Conservation (phyloP, 352 stramenopile genomes). For the Phytopythium mirpurense region DNA sequence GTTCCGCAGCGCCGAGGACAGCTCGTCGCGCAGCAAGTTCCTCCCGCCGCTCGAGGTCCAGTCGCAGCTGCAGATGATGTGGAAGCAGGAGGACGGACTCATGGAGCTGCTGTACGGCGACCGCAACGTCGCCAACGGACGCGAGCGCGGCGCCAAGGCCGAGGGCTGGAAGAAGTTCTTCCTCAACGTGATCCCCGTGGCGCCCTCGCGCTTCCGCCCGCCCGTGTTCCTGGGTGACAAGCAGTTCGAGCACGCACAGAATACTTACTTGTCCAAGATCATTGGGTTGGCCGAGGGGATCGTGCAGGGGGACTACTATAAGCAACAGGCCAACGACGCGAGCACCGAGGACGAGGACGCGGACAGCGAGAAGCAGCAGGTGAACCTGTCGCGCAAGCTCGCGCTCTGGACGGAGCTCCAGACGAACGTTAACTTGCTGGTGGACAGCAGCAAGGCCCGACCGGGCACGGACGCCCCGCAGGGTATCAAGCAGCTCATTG, state of each 20-base stretch:
- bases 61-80: conserved; percentile 94
- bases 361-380: conserved; percentile 36
- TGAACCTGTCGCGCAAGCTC: conserved; percentile 90
- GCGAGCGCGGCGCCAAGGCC: conserved; percentile 34
- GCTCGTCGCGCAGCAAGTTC: conserved; percentile 87
- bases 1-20: conserved; percentile 57
- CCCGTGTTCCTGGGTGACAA: conserved; percentile 94
- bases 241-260: conserved; percentile 98
- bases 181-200: conserved; percentile 94
- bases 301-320: conserved; percentile 68
- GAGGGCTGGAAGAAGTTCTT: conserved; percentile 95
- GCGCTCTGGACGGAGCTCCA: conserved; percentile 97
- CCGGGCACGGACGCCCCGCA: conserved; percentile 59
- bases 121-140: conserved; percentile 61
- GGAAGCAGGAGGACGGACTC: conserved; percentile 89
- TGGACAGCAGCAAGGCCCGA: conserved; percentile 78
- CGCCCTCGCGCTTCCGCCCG: conserved; percentile 97
- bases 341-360: conserved; percentile 55
- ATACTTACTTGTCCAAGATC: conserved; percentile 94
- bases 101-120: conserved; percentile 93
- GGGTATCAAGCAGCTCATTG: conserved; percentile 97
- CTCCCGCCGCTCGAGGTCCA: conserved; percentile 94
- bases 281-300: conserved; percentile 90
- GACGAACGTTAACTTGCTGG: conserved; percentile 82
- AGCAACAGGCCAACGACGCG: conserved; percentile 26